Evolutionary conservation across 1,139 yeast species (phyloP).

Genomic region (Candida tunisiensis): DNA sequence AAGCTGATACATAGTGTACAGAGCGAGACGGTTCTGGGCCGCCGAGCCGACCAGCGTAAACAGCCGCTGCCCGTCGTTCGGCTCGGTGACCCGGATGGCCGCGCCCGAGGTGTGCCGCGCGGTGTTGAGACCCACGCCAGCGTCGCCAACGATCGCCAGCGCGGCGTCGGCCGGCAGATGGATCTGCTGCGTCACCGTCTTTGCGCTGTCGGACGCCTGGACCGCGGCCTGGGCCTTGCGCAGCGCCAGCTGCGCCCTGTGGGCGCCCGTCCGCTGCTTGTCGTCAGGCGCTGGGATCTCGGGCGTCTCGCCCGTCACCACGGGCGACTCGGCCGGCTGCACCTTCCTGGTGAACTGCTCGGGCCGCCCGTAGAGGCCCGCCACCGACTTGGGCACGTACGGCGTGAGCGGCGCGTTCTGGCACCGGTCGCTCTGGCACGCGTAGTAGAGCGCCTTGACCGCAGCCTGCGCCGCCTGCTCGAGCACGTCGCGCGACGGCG

Average conservation of each 20-base stretch:
- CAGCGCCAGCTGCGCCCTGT: conserved; percentile 8
- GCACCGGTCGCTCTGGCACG: conserved; percentile 9
- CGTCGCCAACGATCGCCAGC: conserved; percentile 73
- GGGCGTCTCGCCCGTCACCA: conserved; percentile 1
- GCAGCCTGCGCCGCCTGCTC: background rate
- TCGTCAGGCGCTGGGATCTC: background rate
- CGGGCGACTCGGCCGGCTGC: conserved; percentile 1
- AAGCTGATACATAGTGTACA: too few relatives aligned
- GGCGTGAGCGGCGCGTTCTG: conserved; percentile 13
- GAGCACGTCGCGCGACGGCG: background rate
- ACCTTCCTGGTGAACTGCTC: conserved; percentile 10
- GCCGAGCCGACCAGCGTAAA: too few relatives aligned
- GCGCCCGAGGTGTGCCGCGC: conserved; percentile 63
- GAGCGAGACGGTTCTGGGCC: too few relatives aligned
- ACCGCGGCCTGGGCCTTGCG: conserved; percentile 12
- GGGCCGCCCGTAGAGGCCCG: conserved; percentile 14
- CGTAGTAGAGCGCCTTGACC: background rate
- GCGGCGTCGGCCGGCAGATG: conserved; percentile 61
- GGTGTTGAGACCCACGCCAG: conserved; percentile 67
- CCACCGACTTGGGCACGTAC: conserved; percentile 7
- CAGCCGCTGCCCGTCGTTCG: conserved; percentile 2
- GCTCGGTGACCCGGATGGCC: conserved; percentile 25
- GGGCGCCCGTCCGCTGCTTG: conserved; percentile 3
- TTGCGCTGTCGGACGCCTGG: conserved; percentile 1
- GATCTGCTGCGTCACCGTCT: conserved; percentile 17